Evolutionary conservation across 345 rosid genomes (phyloP).

Genomic region (Populus euphratica): DNA sequence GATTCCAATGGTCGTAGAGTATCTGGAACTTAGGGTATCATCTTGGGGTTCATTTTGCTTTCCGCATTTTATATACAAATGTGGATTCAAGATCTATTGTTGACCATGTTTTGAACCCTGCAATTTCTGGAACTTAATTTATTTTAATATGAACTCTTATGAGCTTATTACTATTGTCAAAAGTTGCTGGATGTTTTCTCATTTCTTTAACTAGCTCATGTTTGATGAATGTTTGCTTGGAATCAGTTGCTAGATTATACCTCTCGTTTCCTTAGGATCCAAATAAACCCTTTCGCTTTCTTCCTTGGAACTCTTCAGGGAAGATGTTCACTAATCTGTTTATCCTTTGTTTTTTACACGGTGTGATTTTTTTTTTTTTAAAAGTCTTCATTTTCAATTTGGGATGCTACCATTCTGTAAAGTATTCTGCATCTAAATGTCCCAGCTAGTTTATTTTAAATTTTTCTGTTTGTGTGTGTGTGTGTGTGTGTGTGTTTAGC

Average conservation of each 20-base stretch:
- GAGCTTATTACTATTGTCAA: neutral
- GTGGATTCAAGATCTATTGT: neutral
- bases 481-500: neutral
- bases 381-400: neutral
- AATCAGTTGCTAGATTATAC: neutral
- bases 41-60: neutral
- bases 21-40: neutral
- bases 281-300: neutral
- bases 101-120: neutral
- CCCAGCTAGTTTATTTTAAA: neutral
- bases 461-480: neutral
- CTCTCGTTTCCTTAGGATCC: neutral
- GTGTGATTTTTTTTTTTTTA: too few relatives aligned
- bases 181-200: neutral
- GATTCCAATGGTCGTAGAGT: neutral
- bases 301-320: neutral
- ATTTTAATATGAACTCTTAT: neutral
- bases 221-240: neutral
- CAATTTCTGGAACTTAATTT: neutral
- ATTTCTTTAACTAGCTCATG: neutral
- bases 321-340: neutral
- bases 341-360: neutral
- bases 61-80: neutral
- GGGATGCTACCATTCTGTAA: neutral
- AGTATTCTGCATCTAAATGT: constrained; percentile 3